Evolutionary conservation across 2,329 filamentous ascomycete genomes (phyloP), one percentile per base, ranked within the genome.

Genomic region (Acrocalymma vagum): DNA sequence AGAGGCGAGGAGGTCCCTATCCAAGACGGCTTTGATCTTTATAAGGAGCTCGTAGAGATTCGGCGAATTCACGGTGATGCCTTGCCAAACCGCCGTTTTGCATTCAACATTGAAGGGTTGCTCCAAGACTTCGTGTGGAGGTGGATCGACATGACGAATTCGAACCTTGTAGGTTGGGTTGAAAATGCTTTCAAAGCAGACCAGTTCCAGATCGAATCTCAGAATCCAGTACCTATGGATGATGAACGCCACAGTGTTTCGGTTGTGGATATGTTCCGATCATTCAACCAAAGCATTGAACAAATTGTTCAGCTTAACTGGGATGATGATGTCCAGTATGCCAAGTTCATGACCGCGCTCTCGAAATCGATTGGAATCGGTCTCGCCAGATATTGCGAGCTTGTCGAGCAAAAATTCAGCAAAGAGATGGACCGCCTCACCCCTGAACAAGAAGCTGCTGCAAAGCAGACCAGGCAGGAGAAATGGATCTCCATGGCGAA

Each of bases 311-410:
- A 90, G 55, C 79, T 99, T 9, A 84, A 92, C 46, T 99, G 94
- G 94, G 87, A 91, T 51, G 90, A 97, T 65, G 90, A 96, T 60
- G 78, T 95, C 24, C 92, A 96, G 53, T 89, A 96, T 65, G 93
- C 94, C 25, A 90, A 92, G 48, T 99, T 99, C 72, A 97, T 97
- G 92, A 99, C 94, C 11, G 84, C 90, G 2, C 76, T 96, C 11
- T 86, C 92, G 10, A 95, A 91, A 60, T 86, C 87, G 0, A 90
- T 97, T 45, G 87, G 92, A 2, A 79, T 82, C 30, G 92, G 90
- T 13, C 82, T 99, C 31, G 86, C 88, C 9, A 84, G 85, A 55
- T 99, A 99, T 67, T 99, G 94, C 66, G 94, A 99, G 63, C 76
- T 93, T 29, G 78, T 97, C 17, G 94, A 97, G 59, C 84, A 87